Conservation (phyloP, 2,329 filamentous ascomycete species). For the Colletotrichum australisinense region DNA sequence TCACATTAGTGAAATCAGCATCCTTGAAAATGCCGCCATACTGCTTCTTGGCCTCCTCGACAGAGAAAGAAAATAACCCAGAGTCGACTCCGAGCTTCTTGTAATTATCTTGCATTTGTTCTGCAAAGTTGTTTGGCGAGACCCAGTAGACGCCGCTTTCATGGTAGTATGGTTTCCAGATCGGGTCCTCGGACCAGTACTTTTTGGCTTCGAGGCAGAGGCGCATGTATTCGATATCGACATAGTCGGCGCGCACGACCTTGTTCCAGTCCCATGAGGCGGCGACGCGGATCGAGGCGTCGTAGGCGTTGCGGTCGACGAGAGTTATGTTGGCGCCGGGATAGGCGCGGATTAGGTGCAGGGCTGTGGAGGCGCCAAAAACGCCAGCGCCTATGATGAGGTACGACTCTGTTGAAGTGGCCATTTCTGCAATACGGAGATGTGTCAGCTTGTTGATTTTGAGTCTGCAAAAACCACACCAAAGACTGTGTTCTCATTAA, state of each 20-base stretch:
- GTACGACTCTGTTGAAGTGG: constrained; percentile 8
- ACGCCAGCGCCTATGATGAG: constrained; percentile 63
- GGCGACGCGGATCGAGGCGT: constrained; percentile 40
- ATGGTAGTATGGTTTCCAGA: constrained; percentile 45
- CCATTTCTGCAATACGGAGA: not conserved
- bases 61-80: constrained; percentile 53
- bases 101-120: constrained; percentile 49
- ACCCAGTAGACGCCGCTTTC: constrained; percentile 54
- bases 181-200: constrained; percentile 42
- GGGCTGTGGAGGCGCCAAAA: constrained; percentile 62
- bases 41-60: constrained; percentile 58
- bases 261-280: constrained; percentile 50
- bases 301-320: constrained; percentile 40
- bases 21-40: constrained; percentile 64
- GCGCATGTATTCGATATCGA: constrained; percentile 43
- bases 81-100: constrained; percentile 40
- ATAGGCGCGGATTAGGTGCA: constrained; percentile 51
- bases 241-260: constrained; percentile 51
- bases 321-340: constrained; percentile 39
- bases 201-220: constrained; percentile 44
- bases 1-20: constrained; percentile 63
- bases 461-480: not conserved
- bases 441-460: not conserved
- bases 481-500: not conserved
- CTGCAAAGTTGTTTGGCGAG: constrained; percentile 40